Base-by-base conservation (phyloP, 345 rosid genomes). In the Combretum micranthum region DNA sequence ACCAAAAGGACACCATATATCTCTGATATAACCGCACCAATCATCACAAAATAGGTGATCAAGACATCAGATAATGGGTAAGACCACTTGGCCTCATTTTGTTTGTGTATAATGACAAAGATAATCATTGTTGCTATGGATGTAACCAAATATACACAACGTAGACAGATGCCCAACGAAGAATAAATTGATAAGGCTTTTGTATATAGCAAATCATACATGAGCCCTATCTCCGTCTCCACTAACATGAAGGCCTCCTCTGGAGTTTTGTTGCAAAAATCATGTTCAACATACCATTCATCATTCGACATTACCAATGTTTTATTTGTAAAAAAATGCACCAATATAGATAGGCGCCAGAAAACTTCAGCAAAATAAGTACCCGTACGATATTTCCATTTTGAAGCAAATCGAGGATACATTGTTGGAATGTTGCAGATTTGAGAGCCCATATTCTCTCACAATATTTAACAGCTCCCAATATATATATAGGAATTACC, bases 131-230 rank as follows among this genome's bases (percentile, higher is more conserved):
- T n/a, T n/a, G n/a, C n/a, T n/a, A n/a, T n/a, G n/a, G n/a, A n/a
- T n/a, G n/a, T n/a, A n/a, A n/a, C n/a, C n/a, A n/a, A n/a, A n/a
- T n/a, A n/a, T n/a, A 65, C 43, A n/a, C 15, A 47, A 45, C 50
- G 75, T 9, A 71, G 56, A 18, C 57, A 20, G 43, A 20, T 32
- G 11, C 54, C 64, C 0, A 42, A 1, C 2, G 4, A 16, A 20
- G 61, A 47, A 50, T 22, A 42, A 42, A 19, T 49, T 15, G 22
- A 11, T 13, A 12, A 7, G 2, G 60, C 67, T 66, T 75, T 75
- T 0, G 76, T 68, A 50, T 61, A 65, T n/a, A 75, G 50, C 14
- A 53, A 50, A 57, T 79, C 83, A 48, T 67, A 79, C 68, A 72
- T 50, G 54, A 72, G 63, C 4, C 72, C 62, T 2, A 72, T 75